Conservation (phyloP, 106 monocot genomes). For the Cymbidium sinense region DNA sequence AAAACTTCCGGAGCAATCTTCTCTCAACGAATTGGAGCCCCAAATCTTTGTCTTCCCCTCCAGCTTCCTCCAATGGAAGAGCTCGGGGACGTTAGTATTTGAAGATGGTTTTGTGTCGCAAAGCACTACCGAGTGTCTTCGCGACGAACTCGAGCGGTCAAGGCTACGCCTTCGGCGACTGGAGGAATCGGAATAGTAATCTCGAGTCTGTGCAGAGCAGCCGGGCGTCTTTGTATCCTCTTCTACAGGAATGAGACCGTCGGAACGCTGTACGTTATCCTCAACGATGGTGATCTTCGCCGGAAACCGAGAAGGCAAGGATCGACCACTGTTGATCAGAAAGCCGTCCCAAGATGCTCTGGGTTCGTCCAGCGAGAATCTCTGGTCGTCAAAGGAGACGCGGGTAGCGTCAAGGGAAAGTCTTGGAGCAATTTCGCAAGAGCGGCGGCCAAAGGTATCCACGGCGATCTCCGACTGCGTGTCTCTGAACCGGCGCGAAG, state of each 20-base stretch:
- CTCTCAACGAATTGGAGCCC: background rate
- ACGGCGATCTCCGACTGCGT: slow-evolving; percentile 33
- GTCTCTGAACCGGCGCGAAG: background rate
- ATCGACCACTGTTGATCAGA: slow-evolving; percentile 27
- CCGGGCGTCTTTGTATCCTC: slow-evolving; percentile 61
- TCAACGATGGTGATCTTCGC: slow-evolving; percentile 74
- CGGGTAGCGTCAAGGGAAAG: slow-evolving; percentile 72
- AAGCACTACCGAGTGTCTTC: slow-evolving; percentile 21
- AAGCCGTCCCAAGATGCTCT: slow-evolving; percentile 88
- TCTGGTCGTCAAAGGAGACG: slow-evolving; percentile 59
- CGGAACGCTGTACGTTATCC: slow-evolving; percentile 61
- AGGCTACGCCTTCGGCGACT: slow-evolving; percentile 51
- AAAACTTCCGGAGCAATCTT: slow-evolving; percentile 44
- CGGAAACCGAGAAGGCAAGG: slow-evolving; percentile 41
- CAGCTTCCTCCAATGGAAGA: background rate
- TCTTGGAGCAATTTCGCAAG: slow-evolving; percentile 68
- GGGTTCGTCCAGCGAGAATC: slow-evolving; percentile 62
- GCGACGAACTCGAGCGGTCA: slow-evolving; percentile 50
- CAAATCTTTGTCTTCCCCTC: background rate
- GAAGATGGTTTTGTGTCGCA: background rate
- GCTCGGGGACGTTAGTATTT: background rate
- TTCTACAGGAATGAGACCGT: slow-evolving; percentile 85
- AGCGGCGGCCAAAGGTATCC: slow-evolving; percentile 52
- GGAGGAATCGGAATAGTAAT: slow-evolving; percentile 53
- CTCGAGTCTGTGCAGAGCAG: slow-evolving; percentile 52